These are phyloP conservation scores for Pezicula neosporulosa DNA, from an alignment of 2,329 filamentous ascomycete species.

Conservation along the genomic window DNA sequence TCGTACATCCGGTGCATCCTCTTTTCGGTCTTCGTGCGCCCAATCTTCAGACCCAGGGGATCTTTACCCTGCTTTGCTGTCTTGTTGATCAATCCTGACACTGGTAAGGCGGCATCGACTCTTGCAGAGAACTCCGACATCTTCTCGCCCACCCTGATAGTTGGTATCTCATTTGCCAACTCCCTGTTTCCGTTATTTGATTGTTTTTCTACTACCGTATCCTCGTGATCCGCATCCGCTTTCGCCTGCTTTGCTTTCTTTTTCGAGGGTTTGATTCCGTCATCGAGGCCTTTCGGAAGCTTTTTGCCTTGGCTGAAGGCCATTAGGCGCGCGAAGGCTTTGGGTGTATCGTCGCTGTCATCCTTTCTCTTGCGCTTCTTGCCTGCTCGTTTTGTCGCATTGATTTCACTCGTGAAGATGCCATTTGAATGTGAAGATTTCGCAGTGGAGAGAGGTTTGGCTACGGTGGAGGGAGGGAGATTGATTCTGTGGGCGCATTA, in stretches of 20 bases:
- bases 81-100: slow-evolving; percentile 67
- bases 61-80: slow-evolving; percentile 57
- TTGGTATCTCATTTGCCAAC: slow-evolving; percentile 43
- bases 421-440: slow-evolving; percentile 37
- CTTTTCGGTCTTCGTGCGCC: slow-evolving; percentile 78
- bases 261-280: slow-evolving; percentile 49
- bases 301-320: slow-evolving; percentile 63
- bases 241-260: slow-evolving; percentile 25
- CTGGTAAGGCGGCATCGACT: slow-evolving; percentile 79
- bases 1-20: slow-evolving; percentile 78
- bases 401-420: slow-evolving; percentile 30
- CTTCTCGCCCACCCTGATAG: slow-evolving; percentile 79
- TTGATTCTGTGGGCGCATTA: slow-evolving; percentile 22
- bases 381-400: slow-evolving; percentile 24
- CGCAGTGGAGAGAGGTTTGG: slow-evolving; percentile 54
- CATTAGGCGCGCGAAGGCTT: slow-evolving; percentile 85
- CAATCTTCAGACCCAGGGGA: slow-evolving; percentile 61
- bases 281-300: slow-evolving; percentile 63
- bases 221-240: slow-evolving; percentile 10
- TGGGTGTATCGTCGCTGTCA: slow-evolving; percentile 73
- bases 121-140: slow-evolving; percentile 77
- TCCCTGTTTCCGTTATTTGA: slow-evolving; percentile 19
- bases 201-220: slow-evolving; percentile 12
- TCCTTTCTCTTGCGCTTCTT: slow-evolving; percentile 46
- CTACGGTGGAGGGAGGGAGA: slow-evolving; percentile 57